Conservation (phyloP, 345 rosid species). For the Camelina sativa region DNA sequence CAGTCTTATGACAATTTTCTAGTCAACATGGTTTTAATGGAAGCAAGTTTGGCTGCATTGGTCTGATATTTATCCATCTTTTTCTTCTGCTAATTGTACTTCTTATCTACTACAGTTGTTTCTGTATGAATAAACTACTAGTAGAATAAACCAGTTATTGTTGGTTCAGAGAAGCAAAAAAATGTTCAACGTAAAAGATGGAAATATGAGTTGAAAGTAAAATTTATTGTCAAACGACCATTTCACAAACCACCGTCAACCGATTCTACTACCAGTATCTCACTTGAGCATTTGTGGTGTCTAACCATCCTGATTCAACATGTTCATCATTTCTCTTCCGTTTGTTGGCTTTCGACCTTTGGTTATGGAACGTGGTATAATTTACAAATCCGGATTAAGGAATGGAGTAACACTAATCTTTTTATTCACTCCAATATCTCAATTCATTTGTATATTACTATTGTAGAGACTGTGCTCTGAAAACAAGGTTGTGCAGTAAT, state of each 20-base stretch:
- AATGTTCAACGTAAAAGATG: not conserved
- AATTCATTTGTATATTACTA: not conserved
- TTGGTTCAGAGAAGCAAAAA: not conserved
- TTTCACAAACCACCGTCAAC: not conserved
- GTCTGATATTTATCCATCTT: slow-evolving; percentile 3
- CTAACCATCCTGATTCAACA: slow-evolving; percentile 4
- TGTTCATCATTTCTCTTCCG: slow-evolving; percentile 2
- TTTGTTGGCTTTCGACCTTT: not conserved
- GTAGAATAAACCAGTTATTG: slow-evolving; percentile 1
- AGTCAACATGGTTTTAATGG: slow-evolving; percentile 12
- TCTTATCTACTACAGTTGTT: slow-evolving; percentile 12
- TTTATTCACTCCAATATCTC: slow-evolving; percentile 4
- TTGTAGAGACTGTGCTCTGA: slow-evolving; percentile 20
- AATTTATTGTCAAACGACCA: not conserved
- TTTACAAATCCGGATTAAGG: not conserved
- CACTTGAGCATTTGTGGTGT: not conserved
- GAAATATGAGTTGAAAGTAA: not conserved
- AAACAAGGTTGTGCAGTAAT: slow-evolving; percentile 55
- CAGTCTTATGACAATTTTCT: slow-evolving; percentile 20
- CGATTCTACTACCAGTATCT: not conserved
- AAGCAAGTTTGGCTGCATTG: slow-evolving; percentile 5
- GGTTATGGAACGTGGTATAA: not conserved
- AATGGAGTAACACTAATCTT: not conserved
- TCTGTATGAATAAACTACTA: not conserved
- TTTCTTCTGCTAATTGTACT: not conserved